Conservation (phyloP, 1,284 basidiomycete genomes). For the Porodaedalea pini region DNA sequence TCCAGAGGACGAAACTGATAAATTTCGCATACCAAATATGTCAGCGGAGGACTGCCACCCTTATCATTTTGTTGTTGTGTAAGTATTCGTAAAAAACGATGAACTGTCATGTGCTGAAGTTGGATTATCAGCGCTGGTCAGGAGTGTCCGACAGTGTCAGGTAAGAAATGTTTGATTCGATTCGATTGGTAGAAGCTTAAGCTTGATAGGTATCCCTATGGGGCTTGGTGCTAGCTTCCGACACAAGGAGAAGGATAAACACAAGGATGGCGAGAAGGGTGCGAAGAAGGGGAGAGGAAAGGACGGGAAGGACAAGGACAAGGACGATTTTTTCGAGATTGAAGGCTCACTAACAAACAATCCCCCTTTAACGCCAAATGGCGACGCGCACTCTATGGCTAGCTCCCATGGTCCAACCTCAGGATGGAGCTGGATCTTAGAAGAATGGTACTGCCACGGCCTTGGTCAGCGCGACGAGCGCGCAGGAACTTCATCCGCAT, state of each 20-base stretch:
- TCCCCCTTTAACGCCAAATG: neutral
- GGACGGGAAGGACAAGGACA: slow-evolving; percentile 26
- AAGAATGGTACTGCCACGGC: slow-evolving; percentile 19
- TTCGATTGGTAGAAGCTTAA: slow-evolving; percentile 8
- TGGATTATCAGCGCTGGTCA: slow-evolving; percentile 63
- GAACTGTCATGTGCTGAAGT: slow-evolving; percentile 14
- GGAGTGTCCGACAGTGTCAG: slow-evolving; percentile 73
- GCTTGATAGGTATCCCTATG: slow-evolving; percentile 61
- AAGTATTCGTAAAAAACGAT: slow-evolving; percentile 28
- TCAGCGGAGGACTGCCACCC: slow-evolving; percentile 57
- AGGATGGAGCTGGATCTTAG: slow-evolving; percentile 20
- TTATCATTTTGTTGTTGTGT: slow-evolving; percentile 80
- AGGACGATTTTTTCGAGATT: slow-evolving; percentile 4
- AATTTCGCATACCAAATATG: slow-evolving; percentile 45
- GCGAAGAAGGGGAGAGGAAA: slow-evolving; percentile 20
- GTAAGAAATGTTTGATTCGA: slow-evolving; percentile 32
- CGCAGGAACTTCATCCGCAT: slow-evolving; percentile 7
- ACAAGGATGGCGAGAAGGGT: slow-evolving; percentile 44
- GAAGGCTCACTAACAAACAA: neutral
- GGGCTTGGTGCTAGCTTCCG: slow-evolving; percentile 75
- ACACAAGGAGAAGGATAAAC: slow-evolving; percentile 44
- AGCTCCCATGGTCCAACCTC: slow-evolving; percentile 7
- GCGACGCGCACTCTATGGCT: neutral
- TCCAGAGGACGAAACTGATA: slow-evolving; percentile 26
- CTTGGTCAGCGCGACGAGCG: slow-evolving; percentile 4